Evolutionary conservation across 352 stramenopile species (phyloP), one percentile per base, ranked within the genome.

Genomic region (Phytophthora chlamydospora): DNA sequence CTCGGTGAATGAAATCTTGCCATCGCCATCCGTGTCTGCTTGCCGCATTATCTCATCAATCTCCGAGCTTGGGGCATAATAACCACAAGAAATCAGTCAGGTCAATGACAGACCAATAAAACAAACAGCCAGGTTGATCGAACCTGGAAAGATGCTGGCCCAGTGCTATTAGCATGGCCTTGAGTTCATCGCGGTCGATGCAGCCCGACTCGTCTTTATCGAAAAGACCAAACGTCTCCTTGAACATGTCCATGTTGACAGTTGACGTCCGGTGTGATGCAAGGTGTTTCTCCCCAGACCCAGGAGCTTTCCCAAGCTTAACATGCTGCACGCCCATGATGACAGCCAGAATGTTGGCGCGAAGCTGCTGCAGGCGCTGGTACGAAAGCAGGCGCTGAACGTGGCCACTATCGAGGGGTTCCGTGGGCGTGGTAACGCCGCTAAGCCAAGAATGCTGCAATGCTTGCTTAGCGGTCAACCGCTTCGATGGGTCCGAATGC

Each of bases 171-270:
- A 93, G 49, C 35, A 89, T 81, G 8, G 42, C 45, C 24, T 71
- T 70, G 4, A 93, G 70, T 47, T 93, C 84, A 32, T 77, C 48
- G n/a, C 70, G 67, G 45, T 88, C 78, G 17, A 93, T 90, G n/a
- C 64, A 73, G 1, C 84, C 84, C 0, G 78, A 90, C 48, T 85
- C 72, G 42, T 93, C 84, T 64, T 89, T 89, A 65, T 93, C 84
- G 31, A 93, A 91, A 0, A 91, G 68, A 40, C 61, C 55, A 47
- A 93, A 93, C 3, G 83, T 84, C 47, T 90, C 81, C 65, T 78
- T 86, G 64, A 90, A 93, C 78, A 91, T 90, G 45, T 91, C 80
- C 74, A 90, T 88, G 59, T 93, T 93, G 38, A 89, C 68, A 2
- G 79, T 90, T 13, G 75, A 74, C 9, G 71, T 84, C 6, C 59